These are phyloP conservation scores for Zelopaecilomyces penicillatus DNA, from an alignment of 2,329 filamentous ascomycete species.

Conservation along the genomic window DNA sequence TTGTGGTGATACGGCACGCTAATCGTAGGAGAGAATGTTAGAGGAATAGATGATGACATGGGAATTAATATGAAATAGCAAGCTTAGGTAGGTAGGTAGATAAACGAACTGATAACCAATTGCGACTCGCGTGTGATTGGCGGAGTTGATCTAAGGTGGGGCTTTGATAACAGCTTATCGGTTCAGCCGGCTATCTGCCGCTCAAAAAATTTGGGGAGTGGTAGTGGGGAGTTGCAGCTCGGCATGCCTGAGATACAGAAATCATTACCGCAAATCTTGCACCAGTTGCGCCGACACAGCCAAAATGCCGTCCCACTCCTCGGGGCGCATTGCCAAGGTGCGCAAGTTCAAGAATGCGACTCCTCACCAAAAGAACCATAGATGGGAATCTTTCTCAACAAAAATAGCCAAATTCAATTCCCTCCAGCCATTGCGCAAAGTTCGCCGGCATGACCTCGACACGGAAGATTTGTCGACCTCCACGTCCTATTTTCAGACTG, in stretches of 20 bases:
- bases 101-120: conserved; percentile 19
- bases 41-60: too few species aligned
- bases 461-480: conserved; percentile 65
- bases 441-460: conserved; percentile 76
- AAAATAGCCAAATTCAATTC: conserved; percentile 85
- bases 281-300: conserved; percentile 19
- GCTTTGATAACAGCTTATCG: conserved; percentile 23
- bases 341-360: conserved; percentile 64
- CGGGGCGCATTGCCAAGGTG: conserved; percentile 61
- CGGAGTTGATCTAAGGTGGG: conserved; percentile 5
- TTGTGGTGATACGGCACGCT: background rate
- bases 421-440: conserved; percentile 83
- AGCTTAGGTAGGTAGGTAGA: background rate
- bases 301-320: conserved; percentile 54
- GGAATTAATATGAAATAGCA: too few species aligned
- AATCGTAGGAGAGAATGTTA: too few species aligned
- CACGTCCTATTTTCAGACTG: conserved; percentile 79
- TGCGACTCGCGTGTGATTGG: conserved; percentile 28
- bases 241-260: conserved; percentile 12
- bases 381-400: conserved; percentile 84
- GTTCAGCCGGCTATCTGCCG: conserved; percentile 25
- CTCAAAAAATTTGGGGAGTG: conserved; percentile 23
- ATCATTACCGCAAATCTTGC: conserved; percentile 15
- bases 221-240: conserved; percentile 21
- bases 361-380: conserved; percentile 70